phyloP scores from a whole-genome alignment of 2,329 filamentous ascomycete species.

The Colletotrichum falcatum region DNA sequence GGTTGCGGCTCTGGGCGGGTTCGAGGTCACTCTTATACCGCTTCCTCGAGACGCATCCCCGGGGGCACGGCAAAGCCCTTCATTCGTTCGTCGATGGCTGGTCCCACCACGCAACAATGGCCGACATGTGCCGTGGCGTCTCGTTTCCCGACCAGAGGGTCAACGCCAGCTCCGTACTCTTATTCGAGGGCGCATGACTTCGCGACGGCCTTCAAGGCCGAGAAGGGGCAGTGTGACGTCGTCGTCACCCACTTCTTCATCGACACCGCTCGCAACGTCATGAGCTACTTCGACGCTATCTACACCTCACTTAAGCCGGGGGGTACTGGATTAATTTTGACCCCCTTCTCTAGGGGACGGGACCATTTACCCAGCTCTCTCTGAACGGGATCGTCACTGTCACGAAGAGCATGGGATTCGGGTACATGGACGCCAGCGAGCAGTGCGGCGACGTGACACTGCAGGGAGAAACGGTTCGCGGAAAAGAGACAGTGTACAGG shows the following conservation, averaged over 20 bases:
- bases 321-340: conserved; percentile 69
- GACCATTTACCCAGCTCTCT: conserved; percentile 65
- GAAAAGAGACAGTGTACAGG: conserved; percentile 63
- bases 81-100: conserved; percentile 68
- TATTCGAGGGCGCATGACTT: conserved; percentile 71
- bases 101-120: conserved; percentile 64
- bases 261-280: conserved; percentile 68
- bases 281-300: conserved; percentile 67
- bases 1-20: conserved; percentile 57
- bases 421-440: conserved; percentile 58
- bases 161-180: conserved; percentile 53
- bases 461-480: conserved; percentile 54
- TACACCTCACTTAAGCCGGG: conserved; percentile 58
- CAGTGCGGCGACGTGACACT: conserved; percentile 58
- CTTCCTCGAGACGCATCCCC: conserved; percentile 55
- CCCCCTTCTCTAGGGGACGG: conserved; percentile 66
- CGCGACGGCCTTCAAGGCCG: conserved; percentile 53
- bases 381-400: conserved; percentile 65
- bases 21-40: conserved; percentile 67
- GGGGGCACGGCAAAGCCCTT: conserved; percentile 47
- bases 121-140: conserved; percentile 60
- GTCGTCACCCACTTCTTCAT: conserved; percentile 71
- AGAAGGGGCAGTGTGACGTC: conserved; percentile 55
- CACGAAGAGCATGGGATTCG: conserved; percentile 63
- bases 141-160: conserved; percentile 57